These are phyloP conservation scores for Echites panduratus DNA, from an alignment of 257 asterid species.

Conservation along the genomic window DNA sequence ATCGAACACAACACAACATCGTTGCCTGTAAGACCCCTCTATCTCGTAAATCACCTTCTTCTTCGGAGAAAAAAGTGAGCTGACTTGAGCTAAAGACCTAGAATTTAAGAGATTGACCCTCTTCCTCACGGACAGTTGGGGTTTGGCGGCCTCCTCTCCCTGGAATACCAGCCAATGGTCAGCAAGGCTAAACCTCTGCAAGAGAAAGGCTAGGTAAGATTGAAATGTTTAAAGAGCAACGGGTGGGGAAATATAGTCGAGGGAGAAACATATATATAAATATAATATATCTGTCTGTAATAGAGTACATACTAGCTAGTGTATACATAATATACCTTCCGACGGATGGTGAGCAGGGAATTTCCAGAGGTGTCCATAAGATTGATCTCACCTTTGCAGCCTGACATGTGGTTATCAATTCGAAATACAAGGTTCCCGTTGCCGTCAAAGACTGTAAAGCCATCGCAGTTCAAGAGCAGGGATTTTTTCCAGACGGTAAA, in stretches of 20 bases:
- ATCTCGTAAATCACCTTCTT: constrained; percentile 28
- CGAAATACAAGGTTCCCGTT: constrained; percentile 59
- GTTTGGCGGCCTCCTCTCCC: constrained; percentile 42
- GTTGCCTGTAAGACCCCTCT: constrained; percentile 50
- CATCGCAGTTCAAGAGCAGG: constrained; percentile 57
- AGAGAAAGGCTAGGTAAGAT: too few relatives aligned
- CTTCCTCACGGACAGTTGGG: constrained; percentile 41
- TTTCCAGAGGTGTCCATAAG: constrained; percentile 69
- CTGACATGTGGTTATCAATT: constrained; percentile 62
- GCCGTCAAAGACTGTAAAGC: constrained; percentile 67
- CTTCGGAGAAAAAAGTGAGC: constrained; percentile 3
- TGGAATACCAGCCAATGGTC: constrained; percentile 60
- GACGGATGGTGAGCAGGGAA: constrained; percentile 62
- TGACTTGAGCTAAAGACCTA: constrained; percentile 41
- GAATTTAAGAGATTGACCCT: constrained; percentile 29
- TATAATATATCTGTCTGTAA: too few relatives aligned
- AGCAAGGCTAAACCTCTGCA: constrained; percentile 52
- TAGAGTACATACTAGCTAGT: too few relatives aligned
- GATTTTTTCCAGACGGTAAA: constrained; percentile 84
- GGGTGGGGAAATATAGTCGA: too few relatives aligned
- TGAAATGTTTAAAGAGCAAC: too few relatives aligned
- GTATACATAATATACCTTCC: constrained; percentile 37
- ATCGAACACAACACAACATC: constrained; percentile 51
- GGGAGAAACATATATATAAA: too few relatives aligned
- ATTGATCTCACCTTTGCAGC: constrained; percentile 34